A percentile compares a stretch with the other conserved stretches of the same genome.
phyloP scores from a whole-genome alignment of 768 basidiomycete genomes.

The Thelephora ganbajun region DNA sequence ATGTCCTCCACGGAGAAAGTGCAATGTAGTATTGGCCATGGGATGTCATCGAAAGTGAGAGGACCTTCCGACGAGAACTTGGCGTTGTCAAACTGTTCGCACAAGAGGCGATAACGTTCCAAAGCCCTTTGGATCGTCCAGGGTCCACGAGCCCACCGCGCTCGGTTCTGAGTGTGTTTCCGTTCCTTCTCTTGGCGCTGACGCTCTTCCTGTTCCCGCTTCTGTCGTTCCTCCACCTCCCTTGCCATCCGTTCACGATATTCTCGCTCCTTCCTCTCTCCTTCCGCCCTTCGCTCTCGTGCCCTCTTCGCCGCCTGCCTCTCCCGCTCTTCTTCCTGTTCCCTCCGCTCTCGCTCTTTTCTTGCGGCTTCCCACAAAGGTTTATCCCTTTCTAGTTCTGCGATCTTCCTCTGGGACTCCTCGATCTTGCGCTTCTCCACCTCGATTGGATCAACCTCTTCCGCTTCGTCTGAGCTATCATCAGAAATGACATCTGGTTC shows the following conservation, averaged over 20 bases:
- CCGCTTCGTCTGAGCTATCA: slow-evolving; percentile 11
- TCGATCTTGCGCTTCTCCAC: slow-evolving; percentile 32
- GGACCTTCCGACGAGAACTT: slow-evolving; percentile 40
- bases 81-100: slow-evolving; percentile 48
- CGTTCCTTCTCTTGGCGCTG: slow-evolving; percentile 24
- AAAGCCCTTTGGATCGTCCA: slow-evolving; percentile 60
- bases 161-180: slow-evolving; percentile 20
- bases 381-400: slow-evolving; percentile 48
- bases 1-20: slow-evolving; percentile 48
- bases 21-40: slow-evolving; percentile 58
- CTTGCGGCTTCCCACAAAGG: slow-evolving; percentile 49
- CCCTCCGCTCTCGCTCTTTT: slow-evolving; percentile 31
- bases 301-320: slow-evolving; percentile 17
- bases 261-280: slow-evolving; percentile 13
- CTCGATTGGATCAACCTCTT: slow-evolving; percentile 17
- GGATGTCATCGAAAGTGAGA: slow-evolving; percentile 47
- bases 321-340: slow-evolving; percentile 14
- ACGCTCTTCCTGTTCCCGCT: slow-evolving; percentile 23
- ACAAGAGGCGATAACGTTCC: slow-evolving; percentile 49
- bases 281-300: slow-evolving; percentile 14
- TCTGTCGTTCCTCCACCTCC: slow-evolving; percentile 17
- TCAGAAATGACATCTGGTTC: not conserved
- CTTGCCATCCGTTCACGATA: slow-evolving; percentile 16
- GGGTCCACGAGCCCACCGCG: slow-evolving; percentile 39
- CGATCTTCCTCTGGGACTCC: slow-evolving; percentile 54